Evolutionary conservation across 805 yeast species (phyloP).

Genomic region (Lachancea thermotolerans): DNA sequence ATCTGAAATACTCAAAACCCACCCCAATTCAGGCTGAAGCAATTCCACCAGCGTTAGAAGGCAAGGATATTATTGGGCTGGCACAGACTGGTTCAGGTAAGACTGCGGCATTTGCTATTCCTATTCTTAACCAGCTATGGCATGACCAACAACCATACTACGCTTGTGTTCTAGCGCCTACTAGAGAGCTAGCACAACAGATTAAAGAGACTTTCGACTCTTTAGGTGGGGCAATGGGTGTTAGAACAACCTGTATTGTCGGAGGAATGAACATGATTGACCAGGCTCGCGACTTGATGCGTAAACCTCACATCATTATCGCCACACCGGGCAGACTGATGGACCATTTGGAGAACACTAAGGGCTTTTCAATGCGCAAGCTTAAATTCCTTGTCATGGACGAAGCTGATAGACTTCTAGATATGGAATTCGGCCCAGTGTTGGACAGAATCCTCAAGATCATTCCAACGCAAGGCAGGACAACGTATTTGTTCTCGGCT

Average conservation of each 20-base stretch:
- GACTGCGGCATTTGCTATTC: constrained; percentile 97
- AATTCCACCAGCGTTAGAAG: constrained; percentile 84
- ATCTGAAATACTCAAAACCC: constrained; percentile 70
- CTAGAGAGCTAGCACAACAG: constrained; percentile 79
- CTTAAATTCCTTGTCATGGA: constrained; percentile 86
- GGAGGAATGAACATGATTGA: constrained; percentile 99
- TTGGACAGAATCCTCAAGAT: constrained; percentile 77
- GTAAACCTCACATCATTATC: constrained; percentile 89
- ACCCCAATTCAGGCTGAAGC: constrained; percentile 92
- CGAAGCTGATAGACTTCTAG: constrained; percentile 93
- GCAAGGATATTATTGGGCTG: constrained; percentile 88
- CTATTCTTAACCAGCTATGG: constrained; percentile 87
- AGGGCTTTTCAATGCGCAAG: constrained; percentile 76
- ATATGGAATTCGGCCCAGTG: constrained; percentile 95
- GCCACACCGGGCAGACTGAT: constrained; percentile 94
- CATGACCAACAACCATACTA: constrained; percentile 81
- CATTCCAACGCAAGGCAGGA: constrained; percentile 74
- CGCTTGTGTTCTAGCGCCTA: constrained; percentile 83
- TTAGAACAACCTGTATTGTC: constrained; percentile 80
- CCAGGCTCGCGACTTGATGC: constrained; percentile 87
- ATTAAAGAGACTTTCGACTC: constrained; percentile 95
- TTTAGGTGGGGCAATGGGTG: constrained; percentile 83
- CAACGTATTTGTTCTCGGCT: constrained; percentile 87
- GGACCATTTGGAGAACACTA: constrained; percentile 90
- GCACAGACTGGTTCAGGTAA: constrained; percentile 99